Percentiles rank a stretch among this genome's conserved stretches.
Conservation (phyloP, 129 eudicot species). For the Pulicaria dysenterica region DNA sequence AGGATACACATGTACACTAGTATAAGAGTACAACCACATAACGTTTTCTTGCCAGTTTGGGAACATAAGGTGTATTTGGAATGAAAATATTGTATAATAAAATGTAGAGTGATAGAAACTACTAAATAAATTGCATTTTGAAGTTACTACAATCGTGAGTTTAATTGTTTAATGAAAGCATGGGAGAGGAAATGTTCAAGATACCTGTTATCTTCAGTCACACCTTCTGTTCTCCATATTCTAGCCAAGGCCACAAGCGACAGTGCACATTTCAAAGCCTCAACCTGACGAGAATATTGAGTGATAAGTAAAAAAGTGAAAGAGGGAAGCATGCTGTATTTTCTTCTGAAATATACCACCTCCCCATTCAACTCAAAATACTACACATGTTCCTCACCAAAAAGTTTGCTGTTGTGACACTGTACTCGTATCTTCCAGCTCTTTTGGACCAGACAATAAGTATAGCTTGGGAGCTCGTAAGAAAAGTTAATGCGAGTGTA, state of each 20-base stretch:
- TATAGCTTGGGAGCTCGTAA: constrained; percentile 97
- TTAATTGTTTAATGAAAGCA: constrained; percentile 4
- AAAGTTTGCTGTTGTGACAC: constrained; percentile 97
- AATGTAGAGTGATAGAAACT: constrained; percentile 13
- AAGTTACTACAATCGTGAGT: not conserved
- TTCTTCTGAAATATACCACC: not conserved
- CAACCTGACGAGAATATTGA: constrained; percentile 55
- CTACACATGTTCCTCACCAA: constrained; percentile 56
- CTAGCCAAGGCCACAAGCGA: constrained; percentile 84
- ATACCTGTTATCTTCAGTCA: constrained; percentile 95
- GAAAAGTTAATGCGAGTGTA: constrained; percentile 82
- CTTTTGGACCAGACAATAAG: constrained; percentile 98
- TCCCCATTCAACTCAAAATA: constrained; percentile 1
- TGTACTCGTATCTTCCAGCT: constrained; percentile 97
- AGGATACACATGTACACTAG: not conserved
- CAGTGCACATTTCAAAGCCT: constrained; percentile 85
- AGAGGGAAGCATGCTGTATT: not conserved
- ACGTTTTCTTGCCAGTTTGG: not conserved
- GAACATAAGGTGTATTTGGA: not conserved
- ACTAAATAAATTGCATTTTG: not conserved
- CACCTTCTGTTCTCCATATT: constrained; percentile 90
- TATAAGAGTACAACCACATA: constrained; percentile 9
- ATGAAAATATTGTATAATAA: not conserved
- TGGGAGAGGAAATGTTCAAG: constrained; percentile 11
- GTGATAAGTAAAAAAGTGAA: not conserved